Evolutionary conservation across 2,329 filamentous ascomycete species (phyloP), one percentile per base, ranked within the genome.

Genomic region (Xylaria polymorpha): DNA sequence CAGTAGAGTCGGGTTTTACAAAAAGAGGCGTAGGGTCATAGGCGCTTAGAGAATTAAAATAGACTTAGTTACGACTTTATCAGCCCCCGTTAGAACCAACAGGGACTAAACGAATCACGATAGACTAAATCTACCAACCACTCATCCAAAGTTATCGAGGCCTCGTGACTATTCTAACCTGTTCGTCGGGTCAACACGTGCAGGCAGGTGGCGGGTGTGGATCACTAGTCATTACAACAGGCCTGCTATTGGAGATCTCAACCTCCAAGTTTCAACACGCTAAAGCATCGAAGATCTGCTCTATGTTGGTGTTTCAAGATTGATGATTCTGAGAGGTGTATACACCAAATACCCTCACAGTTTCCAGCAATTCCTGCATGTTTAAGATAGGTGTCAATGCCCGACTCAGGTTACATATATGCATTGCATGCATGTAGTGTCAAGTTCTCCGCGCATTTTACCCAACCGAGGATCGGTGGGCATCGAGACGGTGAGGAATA

Each of bases 21-120:
- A 43, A 44, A 66, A 25, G 48, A 48, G 51, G 41, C 44, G 51
- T 29, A 46, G 25, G 15, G 59, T 68, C 20, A 58, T n/a, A 18
- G 56, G 61, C 68, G 66, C 66, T 64, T 68, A 64, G 46, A 66
- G 32, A 37, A 57, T 44, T 41, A 32, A 62, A 68, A 64, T 66
- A 66, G 51, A 68, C 43, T 62, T 43, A 66, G 41, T 9, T 59
- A 66, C 59, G 20, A 32, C 18, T 44, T 43, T 39, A 59, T 22
- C 46, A 43, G 53, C 44, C 25, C 44, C 44, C 9, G 57, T 37
- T 43, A 41, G 20, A 51, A 25, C 55, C 59, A 65, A 57, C 55
- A 56, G 46, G 37, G 29, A 65, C 20, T 39, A 58, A 57, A 58
- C 39, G 35, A 53, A 64, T 61, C 15, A 64, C 50, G 22, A 64